Percentiles rank a stretch among this genome's conserved stretches.
Conservation (phyloP, 2,329 filamentous ascomycete species). For the Dichotomopilus funicola region DNA sequence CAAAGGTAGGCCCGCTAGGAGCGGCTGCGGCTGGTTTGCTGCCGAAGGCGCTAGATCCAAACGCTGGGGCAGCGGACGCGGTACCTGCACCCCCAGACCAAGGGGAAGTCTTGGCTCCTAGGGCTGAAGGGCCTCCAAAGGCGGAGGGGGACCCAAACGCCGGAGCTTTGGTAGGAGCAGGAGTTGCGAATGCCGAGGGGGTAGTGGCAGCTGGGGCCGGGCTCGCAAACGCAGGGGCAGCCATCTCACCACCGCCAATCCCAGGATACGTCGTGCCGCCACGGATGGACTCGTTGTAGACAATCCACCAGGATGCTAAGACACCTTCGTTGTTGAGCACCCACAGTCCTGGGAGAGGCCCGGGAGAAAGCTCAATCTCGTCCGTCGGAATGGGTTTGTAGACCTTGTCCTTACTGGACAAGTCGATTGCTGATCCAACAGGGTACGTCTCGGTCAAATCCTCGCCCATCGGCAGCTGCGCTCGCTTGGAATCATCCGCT, state of each 20-base stretch:
- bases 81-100: conserved; percentile 38
- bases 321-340: conserved; percentile 84
- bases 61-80: conserved; percentile 25
- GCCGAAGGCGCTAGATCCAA: conserved; percentile 21
- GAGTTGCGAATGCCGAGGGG: conserved; percentile 20
- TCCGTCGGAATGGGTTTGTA: conserved; percentile 69
- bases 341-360: conserved; percentile 76
- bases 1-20: conserved; percentile 37
- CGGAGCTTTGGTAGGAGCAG: conserved; percentile 8
- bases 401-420: conserved; percentile 77
- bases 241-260: conserved; percentile 44
- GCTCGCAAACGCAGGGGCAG: conserved; percentile 30
- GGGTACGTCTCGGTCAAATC: conserved; percentile 65
- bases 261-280: conserved; percentile 67
- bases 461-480: conserved; percentile 66
- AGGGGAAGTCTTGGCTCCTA: conserved; percentile 47
- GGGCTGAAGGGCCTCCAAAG: conserved; percentile 40
- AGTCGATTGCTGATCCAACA: conserved; percentile 73
- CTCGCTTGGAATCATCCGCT: conserved; percentile 66
- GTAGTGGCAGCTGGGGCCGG: conserved; percentile 25
- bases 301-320: conserved; percentile 80
- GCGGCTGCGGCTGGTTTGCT: conserved; percentile 23
- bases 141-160: conserved; percentile 29
- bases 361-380: conserved; percentile 70
- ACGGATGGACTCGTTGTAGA: conserved; percentile 81